Percentiles rank a stretch among this genome's conserved stretches.
Conservation (phyloP, 2,329 filamentous ascomycete genomes). For the Harringtonia aguacate region DNA sequence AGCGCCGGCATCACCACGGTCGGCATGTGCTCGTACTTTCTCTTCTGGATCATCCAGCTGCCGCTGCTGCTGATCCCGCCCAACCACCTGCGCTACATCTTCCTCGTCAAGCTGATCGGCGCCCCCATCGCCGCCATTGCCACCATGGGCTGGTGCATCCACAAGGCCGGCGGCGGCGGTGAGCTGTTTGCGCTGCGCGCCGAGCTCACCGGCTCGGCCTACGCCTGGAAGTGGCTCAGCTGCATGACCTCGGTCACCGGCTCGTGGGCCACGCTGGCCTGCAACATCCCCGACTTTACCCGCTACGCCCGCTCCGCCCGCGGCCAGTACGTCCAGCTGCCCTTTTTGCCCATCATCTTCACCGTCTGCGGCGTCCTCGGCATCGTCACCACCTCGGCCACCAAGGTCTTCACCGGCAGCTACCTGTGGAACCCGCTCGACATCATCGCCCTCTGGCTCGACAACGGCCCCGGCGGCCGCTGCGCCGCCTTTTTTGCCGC, state of each 20-base stretch:
- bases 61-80: constrained; percentile 14
- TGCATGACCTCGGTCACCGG: constrained; percentile 35
- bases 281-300: constrained; percentile 45
- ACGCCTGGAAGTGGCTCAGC: constrained; percentile 30
- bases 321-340: constrained; percentile 29
- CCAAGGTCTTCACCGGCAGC: constrained; percentile 38
- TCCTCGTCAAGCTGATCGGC: constrained; percentile 35
- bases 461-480: constrained; percentile 28
- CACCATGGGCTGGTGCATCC: constrained; percentile 52
- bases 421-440: constrained; percentile 39
- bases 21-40: constrained; percentile 25
- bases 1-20: constrained; percentile 26
- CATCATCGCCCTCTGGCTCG: constrained; percentile 32
- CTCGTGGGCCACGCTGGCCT: constrained; percentile 29
- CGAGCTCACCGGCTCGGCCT: constrained; percentile 29
- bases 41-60: constrained; percentile 26
- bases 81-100: constrained; percentile 19
- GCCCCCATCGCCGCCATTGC: constrained; percentile 50
- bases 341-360: constrained; percentile 35
- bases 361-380: constrained; percentile 39
- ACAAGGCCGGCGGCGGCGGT: constrained; percentile 41
- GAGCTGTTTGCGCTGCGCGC: constrained; percentile 23
- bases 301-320: constrained; percentile 24
- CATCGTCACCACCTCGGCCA: constrained; percentile 46
- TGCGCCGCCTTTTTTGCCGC: constrained; percentile 35